These are phyloP conservation scores for Ustanciosporium gigantosporum DNA, from an alignment of 1,284 basidiomycete genomes.

Conservation along the genomic window DNA sequence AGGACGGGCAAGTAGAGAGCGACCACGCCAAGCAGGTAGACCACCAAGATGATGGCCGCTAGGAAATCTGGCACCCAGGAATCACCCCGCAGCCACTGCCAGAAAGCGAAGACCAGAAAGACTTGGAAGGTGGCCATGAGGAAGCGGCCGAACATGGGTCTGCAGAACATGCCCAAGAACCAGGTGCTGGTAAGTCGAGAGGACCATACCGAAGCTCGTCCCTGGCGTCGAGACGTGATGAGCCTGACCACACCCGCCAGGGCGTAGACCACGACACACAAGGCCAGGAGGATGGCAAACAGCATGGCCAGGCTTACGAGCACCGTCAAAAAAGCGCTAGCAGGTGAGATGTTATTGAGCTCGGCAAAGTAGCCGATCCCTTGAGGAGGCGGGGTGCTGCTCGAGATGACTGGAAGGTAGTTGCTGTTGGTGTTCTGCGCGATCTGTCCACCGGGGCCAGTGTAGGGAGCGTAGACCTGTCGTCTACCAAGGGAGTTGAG, in stretches of 20 bases:
- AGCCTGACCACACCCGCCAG: conserved; percentile 28
- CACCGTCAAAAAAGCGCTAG: conserved; percentile 54
- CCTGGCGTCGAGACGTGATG: conserved; percentile 5
- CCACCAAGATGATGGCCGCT: conserved; percentile 41
- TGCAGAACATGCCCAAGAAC: conserved; percentile 34
- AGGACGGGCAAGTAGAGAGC: conserved; percentile 44
- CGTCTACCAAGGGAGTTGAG: conserved; percentile 31
- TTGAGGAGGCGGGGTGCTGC: conserved; percentile 20
- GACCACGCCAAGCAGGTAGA: conserved; percentile 31
- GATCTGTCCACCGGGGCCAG: conserved; percentile 51
- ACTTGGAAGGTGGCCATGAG: conserved; percentile 27
- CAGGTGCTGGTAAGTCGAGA: conserved; percentile 6
- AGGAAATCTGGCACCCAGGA: conserved; percentile 55
- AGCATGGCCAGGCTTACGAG: conserved; percentile 50
- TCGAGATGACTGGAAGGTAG: conserved; percentile 38
- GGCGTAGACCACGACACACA: conserved; percentile 22
- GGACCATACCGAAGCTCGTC: conserved; percentile 19
- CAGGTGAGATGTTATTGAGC: conserved; percentile 48
- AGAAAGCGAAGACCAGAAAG: conserved; percentile 52
- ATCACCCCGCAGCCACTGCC: conserved; percentile 52
- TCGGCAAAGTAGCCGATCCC: conserved; percentile 49
- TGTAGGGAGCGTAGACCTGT: conserved; percentile 55
- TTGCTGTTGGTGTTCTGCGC: conserved; percentile 8
- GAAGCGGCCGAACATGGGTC: conserved; percentile 24
- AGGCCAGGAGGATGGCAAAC: conserved; percentile 34